Conservation (phyloP, 257 asterid species). For the Nicotiana tomentosiformis region DNA sequence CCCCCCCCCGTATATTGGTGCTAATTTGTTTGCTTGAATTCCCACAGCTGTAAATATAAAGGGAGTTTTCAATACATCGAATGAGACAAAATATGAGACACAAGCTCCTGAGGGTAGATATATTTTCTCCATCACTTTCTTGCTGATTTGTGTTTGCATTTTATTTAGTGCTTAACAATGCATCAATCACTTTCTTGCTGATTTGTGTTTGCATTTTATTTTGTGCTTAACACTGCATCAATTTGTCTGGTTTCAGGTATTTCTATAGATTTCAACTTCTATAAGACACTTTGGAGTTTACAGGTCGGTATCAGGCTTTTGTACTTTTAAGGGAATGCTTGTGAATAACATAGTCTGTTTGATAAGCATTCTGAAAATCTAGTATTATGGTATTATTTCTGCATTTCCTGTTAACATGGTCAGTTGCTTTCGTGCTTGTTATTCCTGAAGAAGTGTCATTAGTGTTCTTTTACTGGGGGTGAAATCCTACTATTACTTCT, state of each 20-base stretch:
- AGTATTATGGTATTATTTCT: neutral
- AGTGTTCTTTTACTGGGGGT: neutral
- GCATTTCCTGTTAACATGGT: neutral
- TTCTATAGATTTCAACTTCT: constrained; percentile 90
- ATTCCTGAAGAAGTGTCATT: neutral
- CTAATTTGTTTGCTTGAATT: constrained; percentile 19
- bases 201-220: neutral
- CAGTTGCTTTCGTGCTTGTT: neutral
- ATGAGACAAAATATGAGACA: constrained; percentile 93
- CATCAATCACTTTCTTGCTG: neutral
- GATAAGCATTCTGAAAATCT: neutral
- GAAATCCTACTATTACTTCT: neutral
- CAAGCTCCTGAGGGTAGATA: constrained; percentile 75
- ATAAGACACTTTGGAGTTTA: constrained; percentile 96
- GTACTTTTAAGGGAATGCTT: neutral
- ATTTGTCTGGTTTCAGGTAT: constrained; percentile 54
- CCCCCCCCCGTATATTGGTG: neutral
- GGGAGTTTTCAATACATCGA: constrained; percentile 95
- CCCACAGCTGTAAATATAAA: constrained; percentile 90
- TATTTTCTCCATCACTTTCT: neutral
- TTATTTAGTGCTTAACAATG: neutral
- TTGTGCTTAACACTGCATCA: neutral
- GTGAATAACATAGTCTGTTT: neutral
- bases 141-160: neutral
- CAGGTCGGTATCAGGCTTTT: constrained; percentile 52